Conservation (phyloP, 768 basidiomycete genomes). For the Leccinum sublutescens region DNA sequence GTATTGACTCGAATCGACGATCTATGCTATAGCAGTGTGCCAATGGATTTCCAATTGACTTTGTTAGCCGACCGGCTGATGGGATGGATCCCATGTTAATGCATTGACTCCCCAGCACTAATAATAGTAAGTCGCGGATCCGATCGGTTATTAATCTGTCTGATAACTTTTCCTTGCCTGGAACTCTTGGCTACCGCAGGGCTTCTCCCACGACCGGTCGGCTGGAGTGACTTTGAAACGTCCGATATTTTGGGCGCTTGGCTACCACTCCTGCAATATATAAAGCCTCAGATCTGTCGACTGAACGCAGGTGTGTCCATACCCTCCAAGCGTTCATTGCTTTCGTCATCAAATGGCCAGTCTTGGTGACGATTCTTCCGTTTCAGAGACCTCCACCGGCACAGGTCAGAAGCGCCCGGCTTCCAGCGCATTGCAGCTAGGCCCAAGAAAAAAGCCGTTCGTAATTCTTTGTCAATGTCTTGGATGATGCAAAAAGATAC, state of each 20-base stretch:
- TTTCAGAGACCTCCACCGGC: not conserved
- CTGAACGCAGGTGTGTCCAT: not conserved
- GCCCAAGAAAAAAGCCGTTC: not conserved
- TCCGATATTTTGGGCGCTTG: not conserved
- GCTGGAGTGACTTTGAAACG: not conserved
- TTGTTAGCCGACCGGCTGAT: not conserved
- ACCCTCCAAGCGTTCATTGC: not conserved
- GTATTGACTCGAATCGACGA: too few relatives aligned
- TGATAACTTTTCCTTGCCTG: too few relatives aligned
- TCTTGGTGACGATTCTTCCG: not conserved
- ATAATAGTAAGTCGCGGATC: too few relatives aligned
- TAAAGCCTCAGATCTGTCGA: not conserved
- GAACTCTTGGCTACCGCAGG: not conserved
- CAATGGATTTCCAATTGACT: not conserved
- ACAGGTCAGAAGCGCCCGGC: not conserved
- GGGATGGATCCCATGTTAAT: too few relatives aligned
- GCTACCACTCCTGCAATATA: not conserved
- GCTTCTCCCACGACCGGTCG: not conserved
- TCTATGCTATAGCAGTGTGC: too few relatives aligned
- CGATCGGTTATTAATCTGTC: too few relatives aligned
- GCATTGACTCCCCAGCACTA: too few relatives aligned
- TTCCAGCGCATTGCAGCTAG: not conserved
- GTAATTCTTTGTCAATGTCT: not conserved
- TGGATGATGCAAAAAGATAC: too few relatives aligned
- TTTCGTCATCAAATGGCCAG: not conserved